Evolutionary conservation across 2,329 filamentous ascomycete species (phyloP).

Genomic region (Neopestalotiopsis clavispora): DNA sequence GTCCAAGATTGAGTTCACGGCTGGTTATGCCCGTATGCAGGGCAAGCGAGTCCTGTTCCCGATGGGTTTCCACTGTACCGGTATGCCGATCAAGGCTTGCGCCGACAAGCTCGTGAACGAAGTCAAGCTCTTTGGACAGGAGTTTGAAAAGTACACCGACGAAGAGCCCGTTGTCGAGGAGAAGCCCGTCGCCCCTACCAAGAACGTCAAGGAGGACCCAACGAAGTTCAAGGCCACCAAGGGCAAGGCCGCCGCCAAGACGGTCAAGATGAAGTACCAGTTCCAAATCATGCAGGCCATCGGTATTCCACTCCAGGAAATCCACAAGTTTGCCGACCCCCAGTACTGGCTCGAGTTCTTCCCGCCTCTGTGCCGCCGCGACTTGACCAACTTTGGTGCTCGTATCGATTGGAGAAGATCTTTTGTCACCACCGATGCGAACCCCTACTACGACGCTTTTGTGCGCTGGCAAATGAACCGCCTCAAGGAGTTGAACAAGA

Average conservation of each 20-base stretch:
- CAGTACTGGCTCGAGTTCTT: slow-evolving; percentile 92
- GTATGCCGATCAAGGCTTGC: slow-evolving; percentile 97
- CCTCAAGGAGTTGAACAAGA: slow-evolving; percentile 86
- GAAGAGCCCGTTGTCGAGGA: slow-evolving; percentile 52
- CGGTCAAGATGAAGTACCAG: slow-evolving; percentile 93
- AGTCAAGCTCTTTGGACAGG: slow-evolving; percentile 84
- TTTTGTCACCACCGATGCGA: slow-evolving; percentile 94
- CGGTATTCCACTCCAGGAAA: slow-evolving; percentile 85
- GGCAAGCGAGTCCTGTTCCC: slow-evolving; percentile 88
- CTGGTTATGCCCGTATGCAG: slow-evolving; percentile 86
- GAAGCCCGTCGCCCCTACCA: slow-evolving; percentile 64
- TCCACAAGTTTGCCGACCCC: slow-evolving; percentile 92
- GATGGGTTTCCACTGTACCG: slow-evolving; percentile 93
- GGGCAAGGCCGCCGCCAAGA: slow-evolving; percentile 88
- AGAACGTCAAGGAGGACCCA: slow-evolving; percentile 66
- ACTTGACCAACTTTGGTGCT: slow-evolving; percentile 83
- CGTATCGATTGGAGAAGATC: slow-evolving; percentile 92
- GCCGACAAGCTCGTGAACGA: slow-evolving; percentile 94
- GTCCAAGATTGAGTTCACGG: slow-evolving; percentile 90
- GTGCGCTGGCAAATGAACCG: slow-evolving; percentile 97
- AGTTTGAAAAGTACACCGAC: slow-evolving; percentile 79
- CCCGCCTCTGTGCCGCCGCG: slow-evolving; percentile 77
- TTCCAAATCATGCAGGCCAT: slow-evolving; percentile 94
- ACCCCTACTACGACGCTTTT: slow-evolving; percentile 96
- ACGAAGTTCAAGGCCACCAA: slow-evolving; percentile 94